Conservation (phyloP, 371 early-diverging fungal species). For the Mucor indicus region DNA sequence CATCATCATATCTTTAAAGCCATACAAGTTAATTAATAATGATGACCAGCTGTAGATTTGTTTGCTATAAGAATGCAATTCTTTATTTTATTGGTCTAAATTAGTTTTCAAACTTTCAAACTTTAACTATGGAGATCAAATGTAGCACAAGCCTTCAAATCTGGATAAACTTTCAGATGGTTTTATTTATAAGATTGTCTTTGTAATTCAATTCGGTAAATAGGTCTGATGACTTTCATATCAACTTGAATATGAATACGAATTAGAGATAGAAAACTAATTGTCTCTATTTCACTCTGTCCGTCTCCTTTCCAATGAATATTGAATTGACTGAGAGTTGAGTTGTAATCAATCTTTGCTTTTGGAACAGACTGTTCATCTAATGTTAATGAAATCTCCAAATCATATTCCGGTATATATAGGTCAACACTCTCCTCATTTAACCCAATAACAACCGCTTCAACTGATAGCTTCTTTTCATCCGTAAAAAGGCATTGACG, state of each 20-base stretch:
- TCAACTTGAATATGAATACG: constrained; percentile 16
- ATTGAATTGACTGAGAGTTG: constrained; percentile 4
- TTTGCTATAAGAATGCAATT: too few species aligned
- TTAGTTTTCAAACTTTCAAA: too few species aligned
- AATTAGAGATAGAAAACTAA: constrained; percentile 5
- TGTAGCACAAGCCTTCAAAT: too few species aligned
- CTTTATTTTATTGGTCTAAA: too few species aligned
- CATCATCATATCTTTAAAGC: too few species aligned
- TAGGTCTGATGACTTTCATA: constrained; percentile 25
- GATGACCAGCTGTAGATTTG: too few species aligned
- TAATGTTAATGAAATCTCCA: constrained; percentile 5
- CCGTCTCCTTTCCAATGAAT: constrained; percentile 1
- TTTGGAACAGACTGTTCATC: constrained; percentile 11
- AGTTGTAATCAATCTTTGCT: constrained; percentile 1
- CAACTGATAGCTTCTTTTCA: not conserved
- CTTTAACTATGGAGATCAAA: too few species aligned
- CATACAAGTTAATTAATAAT: too few species aligned
- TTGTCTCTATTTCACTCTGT: not conserved
- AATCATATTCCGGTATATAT: constrained; percentile 18
- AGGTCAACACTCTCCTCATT: not conserved
- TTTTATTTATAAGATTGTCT: not conserved
- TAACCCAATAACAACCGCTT: constrained; percentile 11
- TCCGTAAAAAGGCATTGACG: constrained; percentile 19
- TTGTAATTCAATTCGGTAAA: constrained; percentile 36
- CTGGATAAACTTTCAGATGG: too few species aligned